Base-by-base conservation (phyloP, 2,329 filamentous ascomycete species). In the Trichoderma koningiopsis region DNA sequence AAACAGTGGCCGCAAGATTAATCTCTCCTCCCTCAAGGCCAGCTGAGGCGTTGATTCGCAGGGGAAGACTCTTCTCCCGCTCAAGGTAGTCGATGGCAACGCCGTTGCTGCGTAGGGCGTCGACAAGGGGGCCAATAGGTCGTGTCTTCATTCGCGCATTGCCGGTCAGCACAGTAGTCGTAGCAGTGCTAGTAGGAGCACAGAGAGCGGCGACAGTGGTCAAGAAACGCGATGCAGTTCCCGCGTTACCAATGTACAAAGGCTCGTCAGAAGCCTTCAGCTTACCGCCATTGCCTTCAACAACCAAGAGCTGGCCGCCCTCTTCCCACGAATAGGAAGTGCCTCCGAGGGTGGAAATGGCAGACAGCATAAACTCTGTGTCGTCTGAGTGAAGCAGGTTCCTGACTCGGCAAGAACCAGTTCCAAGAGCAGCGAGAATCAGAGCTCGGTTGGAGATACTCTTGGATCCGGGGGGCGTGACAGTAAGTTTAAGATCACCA, bases 331-430 rank as follows among this genome's bases (percentile, higher is more conserved):
- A 88, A 81, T 96, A 98, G 0, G 91, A 91, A 22, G 94, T 95
- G 35, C 94, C 96, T 37, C 92, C 90, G 29, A 99, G 87, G 75
- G 91, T 90, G 31, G 88, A 87, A 69, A 99, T 89, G n/a, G 96
- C 95, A 69, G 93, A 93, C 56, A 99, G 84, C 96, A 99, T 99
- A 80, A 93, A 96, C 79, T 98, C 93, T 0, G 94, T 97, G 77
- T 99, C 96, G 75, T 98, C 96, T 0, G 96, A 98, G 80, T 97
- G 95, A 13, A 99, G 86, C 37, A 99, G 84, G 75, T 99, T 98
- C 79, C 89, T 94, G 79, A 99, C 92, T 49, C 92, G 91, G 77
- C 94, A 97, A 31, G 90, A 89, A 22, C 96, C 96, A 68, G 88
- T 88, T 40, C 94, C 94, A 37, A 99, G 89, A 14, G 96, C 96